Conservation (phyloP, 768 basidiomycete genomes). For the Mycena metata region DNA sequence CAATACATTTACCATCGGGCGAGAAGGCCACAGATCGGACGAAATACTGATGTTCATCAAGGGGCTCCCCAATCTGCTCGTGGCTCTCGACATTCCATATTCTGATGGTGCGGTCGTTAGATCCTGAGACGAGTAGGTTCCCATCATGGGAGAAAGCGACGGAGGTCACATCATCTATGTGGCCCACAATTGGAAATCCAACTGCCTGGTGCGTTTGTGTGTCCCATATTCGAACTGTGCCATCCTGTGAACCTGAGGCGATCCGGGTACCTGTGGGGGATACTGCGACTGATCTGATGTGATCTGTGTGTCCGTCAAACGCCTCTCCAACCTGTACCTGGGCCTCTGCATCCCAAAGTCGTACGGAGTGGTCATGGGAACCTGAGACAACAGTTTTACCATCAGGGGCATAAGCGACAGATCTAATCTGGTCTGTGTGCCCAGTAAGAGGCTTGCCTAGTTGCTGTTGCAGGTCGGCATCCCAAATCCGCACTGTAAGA, state of each 20-base stretch:
- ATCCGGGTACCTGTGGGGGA: neutral
- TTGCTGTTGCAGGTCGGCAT: neutral
- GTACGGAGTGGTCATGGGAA: neutral
- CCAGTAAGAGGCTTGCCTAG: neutral
- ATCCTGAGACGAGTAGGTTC: neutral
- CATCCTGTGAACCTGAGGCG: neutral
- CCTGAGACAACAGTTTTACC: neutral
- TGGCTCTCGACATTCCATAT: neutral
- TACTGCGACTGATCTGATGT: neutral
- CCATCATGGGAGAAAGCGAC: neutral
- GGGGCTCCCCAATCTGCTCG: neutral
- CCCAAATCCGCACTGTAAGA: conserved; percentile 4
- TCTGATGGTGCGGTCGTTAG: neutral
- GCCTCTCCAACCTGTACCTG: neutral
- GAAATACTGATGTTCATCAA: neutral
- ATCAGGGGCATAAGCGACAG: neutral
- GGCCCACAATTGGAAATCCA: neutral
- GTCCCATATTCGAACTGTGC: conserved; percentile 1
- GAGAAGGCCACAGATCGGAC: neutral
- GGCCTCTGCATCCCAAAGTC: neutral
- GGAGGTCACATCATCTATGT: neutral
- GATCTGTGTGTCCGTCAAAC: neutral
- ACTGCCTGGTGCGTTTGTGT: neutral
- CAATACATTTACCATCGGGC: neutral
- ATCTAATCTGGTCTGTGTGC: neutral